These are phyloP conservation scores for Eucalyptus viminalis DNA, from an alignment of 345 rosid genomes.

Conservation along the genomic window DNA sequence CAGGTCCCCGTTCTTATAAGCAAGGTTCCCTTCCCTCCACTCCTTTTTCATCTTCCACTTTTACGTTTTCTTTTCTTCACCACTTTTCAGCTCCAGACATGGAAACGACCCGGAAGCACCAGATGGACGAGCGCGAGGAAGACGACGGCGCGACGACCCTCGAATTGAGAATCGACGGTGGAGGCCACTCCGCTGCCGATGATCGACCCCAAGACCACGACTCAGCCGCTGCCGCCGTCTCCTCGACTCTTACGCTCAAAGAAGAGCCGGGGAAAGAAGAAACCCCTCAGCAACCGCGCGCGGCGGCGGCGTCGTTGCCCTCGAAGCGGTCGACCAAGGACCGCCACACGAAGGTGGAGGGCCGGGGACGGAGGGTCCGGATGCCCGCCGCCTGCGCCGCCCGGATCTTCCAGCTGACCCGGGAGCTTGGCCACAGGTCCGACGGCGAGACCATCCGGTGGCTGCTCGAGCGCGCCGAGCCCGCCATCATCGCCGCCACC, in stretches of 20 bases:
- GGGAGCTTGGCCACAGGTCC: conserved; percentile 84
- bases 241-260: conserved; percentile 7
- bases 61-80: not conserved
- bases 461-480: conserved; percentile 83
- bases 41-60: not conserved
- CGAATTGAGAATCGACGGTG: not conserved
- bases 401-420: conserved; percentile 73
- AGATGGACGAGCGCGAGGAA: conserved; percentile 9
- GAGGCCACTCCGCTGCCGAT: not conserved
- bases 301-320: conserved; percentile 4
- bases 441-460: conserved; percentile 91
- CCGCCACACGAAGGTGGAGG: conserved; percentile 91
- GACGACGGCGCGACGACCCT: conserved; percentile 3
- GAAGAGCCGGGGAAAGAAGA: conserved; percentile 1
- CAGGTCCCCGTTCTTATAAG: not conserved
- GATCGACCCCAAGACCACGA: not conserved
- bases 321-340: conserved; percentile 56
- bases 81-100: not conserved
- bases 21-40: not conserved
- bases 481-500: conserved; percentile 76
- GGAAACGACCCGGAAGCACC: conserved; percentile 20
- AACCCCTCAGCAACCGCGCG: not conserved
- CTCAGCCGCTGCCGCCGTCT: not conserved
- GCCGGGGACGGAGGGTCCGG: conserved; percentile 89
- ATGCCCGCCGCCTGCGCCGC: conserved; percentile 97